A percentile compares a stretch with the other conserved stretches of the same genome.
Conservation (phyloP, 257 asterid genomes). For the Scutellaria barbata region DNA sequence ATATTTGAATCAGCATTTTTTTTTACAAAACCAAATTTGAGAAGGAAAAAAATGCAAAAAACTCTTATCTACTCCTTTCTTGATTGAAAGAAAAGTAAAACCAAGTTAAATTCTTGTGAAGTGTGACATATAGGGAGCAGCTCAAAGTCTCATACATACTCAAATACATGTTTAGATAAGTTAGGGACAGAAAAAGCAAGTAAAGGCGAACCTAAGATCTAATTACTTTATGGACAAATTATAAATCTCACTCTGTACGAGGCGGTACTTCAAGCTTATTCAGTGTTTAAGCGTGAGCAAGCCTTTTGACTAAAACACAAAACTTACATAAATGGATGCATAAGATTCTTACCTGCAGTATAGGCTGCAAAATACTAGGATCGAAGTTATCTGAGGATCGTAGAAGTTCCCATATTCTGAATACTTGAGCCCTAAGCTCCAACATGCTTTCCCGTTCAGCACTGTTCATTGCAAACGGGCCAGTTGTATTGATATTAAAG, state of each 20-base stretch:
- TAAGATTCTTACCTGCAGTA: constrained; percentile 70
- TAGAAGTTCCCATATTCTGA: constrained; percentile 86
- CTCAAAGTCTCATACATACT: background rate
- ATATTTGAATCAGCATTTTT: background rate
- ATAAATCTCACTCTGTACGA: background rate
- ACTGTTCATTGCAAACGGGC: constrained; percentile 58
- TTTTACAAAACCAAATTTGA: no score
- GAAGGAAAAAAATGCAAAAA: no score
- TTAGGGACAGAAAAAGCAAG: background rate
- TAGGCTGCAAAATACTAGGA: constrained; percentile 82
- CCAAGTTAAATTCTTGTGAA: background rate
- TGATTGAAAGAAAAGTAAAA: constrained; percentile 4
- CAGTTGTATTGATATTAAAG: constrained; percentile 51
- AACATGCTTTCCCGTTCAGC: constrained; percentile 79
- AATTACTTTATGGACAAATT: background rate
- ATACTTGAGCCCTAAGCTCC: constrained; percentile 91
- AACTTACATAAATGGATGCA: background rate
- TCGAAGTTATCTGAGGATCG: constrained; percentile 80
- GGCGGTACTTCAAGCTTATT: background rate
- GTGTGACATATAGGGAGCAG: background rate
- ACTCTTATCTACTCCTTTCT: background rate
- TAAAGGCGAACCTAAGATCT: background rate
- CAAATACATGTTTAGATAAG: constrained; percentile 2
- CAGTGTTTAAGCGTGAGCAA: background rate
- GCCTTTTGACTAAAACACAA: constrained; percentile 18